These are phyloP conservation scores for Barbatosphaeria neglecta DNA, from an alignment of 495 filamentous ascomycete genomes.

Conservation along the genomic window DNA sequence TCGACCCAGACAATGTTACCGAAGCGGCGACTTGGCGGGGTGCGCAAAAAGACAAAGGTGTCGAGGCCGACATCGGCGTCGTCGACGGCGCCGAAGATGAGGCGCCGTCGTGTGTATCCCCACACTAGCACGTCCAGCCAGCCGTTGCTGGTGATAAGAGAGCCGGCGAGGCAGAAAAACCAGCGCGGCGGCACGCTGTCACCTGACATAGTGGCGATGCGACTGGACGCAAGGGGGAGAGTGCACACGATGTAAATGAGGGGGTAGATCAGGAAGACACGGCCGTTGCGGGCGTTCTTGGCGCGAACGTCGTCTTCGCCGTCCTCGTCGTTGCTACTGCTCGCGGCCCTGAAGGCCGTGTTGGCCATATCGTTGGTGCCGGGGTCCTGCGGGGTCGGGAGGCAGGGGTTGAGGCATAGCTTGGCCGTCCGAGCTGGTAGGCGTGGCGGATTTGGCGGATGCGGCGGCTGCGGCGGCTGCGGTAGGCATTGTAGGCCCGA, in stretches of 20 bases:
- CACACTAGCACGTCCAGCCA: conserved; percentile 65
- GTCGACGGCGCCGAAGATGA: conserved; percentile 32
- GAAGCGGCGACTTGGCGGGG: conserved; percentile 20
- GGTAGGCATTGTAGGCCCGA: background rate
- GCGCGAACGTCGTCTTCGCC: conserved; percentile 5
- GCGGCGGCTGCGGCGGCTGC: background rate
- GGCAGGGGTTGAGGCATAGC: no score
- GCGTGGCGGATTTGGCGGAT: background rate
- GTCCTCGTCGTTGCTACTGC: background rate
- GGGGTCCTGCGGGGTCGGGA: no score
- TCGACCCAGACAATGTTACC: conserved; percentile 36
- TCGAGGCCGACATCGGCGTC: conserved; percentile 29
- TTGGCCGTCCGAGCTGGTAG: no score
- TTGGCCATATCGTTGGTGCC: no score
- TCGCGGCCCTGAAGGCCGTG: no score
- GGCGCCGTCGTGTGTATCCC: conserved; percentile 50
- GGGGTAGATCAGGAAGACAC: conserved; percentile 64
- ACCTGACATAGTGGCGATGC: conserved; percentile 53
- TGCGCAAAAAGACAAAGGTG: conserved; percentile 38
- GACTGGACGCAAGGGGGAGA: conserved; percentile 56
- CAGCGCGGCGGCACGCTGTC: conserved; percentile 36
- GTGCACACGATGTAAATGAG: conserved; percentile 63
- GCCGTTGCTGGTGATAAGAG: conserved; percentile 61
- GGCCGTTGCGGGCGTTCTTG: conserved; percentile 33
- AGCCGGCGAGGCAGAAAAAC: conserved; percentile 61